A percentile compares a stretch with the other conserved stretches of the same genome.
Conservation (phyloP, 2,329 filamentous ascomycete genomes). For the Neofusicoccum laricinum region DNA sequence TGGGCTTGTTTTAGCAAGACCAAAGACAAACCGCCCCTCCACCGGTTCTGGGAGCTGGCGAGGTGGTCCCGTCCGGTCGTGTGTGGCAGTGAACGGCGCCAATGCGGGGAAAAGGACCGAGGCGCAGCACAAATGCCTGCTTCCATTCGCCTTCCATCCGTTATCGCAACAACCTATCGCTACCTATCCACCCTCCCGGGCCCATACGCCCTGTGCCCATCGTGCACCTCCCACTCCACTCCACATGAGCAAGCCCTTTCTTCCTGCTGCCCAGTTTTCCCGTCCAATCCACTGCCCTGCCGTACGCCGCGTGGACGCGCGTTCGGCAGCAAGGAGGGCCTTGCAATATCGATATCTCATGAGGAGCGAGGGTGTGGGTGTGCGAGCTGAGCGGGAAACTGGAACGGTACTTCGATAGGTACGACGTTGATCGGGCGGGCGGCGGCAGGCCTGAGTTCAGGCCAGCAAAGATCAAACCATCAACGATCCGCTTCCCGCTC, state of each 20-base stretch:
- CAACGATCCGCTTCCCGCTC: neutral
- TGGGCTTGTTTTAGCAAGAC: neutral
- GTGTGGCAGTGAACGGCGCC: neutral
- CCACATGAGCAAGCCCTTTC: neutral
- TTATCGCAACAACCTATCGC: neutral
- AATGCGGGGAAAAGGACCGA: slow-evolving; percentile 10
- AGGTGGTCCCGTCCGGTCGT: neutral
- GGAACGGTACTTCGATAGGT: neutral
- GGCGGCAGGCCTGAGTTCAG: neutral
- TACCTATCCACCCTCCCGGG: neutral
- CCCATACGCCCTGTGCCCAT: neutral
- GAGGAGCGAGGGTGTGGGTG: neutral
- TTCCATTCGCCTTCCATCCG: neutral
- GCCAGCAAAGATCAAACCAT: neutral
- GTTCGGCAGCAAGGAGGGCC: neutral
- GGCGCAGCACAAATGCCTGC: neutral
- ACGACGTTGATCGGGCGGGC: neutral
- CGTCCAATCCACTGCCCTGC: neutral
- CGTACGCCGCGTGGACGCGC: neutral
- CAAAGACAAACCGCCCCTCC: neutral
- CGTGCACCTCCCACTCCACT: too few relatives aligned
- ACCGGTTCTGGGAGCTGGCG: neutral
- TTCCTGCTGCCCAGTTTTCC: neutral
- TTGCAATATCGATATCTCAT: neutral
- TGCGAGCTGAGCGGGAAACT: neutral